Evolutionary conservation across 192 early-diverging fungal species (phyloP).

Genomic region (Backusella parvicylindrica): DNA sequence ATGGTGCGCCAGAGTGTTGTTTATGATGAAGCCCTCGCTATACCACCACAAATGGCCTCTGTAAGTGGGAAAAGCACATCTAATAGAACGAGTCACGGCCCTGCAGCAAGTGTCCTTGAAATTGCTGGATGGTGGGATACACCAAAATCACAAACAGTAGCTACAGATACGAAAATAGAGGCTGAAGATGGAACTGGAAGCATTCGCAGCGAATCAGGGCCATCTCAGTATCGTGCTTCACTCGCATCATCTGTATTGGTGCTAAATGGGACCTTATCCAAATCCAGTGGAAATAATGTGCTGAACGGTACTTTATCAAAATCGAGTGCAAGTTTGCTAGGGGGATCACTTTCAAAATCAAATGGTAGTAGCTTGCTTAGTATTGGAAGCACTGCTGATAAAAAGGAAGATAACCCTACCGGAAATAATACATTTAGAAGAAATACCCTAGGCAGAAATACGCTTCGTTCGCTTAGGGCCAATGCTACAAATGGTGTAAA

Average conservation of each 20-base stretch:
- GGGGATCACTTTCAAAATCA: background rate
- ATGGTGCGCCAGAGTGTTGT: conserved; percentile 21
- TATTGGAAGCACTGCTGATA: background rate
- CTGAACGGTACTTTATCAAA: background rate
- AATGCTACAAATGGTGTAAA: conserved; percentile 6
- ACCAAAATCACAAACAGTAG: background rate
- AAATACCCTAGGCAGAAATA: conserved; percentile 5
- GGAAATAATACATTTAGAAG: background rate
- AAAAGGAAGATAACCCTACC: background rate
- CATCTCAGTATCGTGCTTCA: conserved; percentile 3
- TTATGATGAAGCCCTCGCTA: background rate
- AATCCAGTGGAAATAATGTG: background rate
- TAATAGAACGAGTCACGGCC: background rate
- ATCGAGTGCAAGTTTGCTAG: background rate
- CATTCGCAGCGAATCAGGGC: background rate
- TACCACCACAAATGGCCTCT: background rate
- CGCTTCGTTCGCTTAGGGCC: background rate
- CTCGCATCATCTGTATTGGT: background rate
- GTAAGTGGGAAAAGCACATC: background rate
- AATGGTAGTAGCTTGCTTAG: background rate
- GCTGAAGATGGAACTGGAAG: background rate
- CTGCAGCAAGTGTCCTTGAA: background rate
- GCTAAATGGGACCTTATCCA: background rate
- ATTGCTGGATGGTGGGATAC: conserved; percentile 11
- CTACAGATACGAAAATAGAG: background rate